phyloP scores from a whole-genome alignment of 371 early-diverging fungal species.

The Mortierella sp. region DNA sequence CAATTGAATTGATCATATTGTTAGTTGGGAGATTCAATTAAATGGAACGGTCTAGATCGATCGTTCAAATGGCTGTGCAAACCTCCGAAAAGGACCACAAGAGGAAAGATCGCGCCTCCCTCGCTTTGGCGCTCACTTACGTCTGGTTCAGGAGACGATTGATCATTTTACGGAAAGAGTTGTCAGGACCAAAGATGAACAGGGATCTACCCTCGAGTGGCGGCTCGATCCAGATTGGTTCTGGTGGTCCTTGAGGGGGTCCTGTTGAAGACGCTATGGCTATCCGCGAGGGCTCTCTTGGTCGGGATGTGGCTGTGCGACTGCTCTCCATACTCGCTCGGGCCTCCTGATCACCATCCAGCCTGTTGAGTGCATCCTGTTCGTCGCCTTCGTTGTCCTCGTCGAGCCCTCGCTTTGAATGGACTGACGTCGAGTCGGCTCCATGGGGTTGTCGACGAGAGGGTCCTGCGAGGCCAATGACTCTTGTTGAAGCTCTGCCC shows the following conservation, averaged over 20 bases:
- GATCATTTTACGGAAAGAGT: conserved; percentile 29
- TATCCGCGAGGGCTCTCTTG: neutral
- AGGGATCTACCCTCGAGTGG: conserved; percentile 43
- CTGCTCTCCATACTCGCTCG: conserved; percentile 22
- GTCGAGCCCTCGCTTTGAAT: conserved; percentile 2
- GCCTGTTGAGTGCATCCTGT: conserved; percentile 5
- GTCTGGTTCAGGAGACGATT: conserved; percentile 38
- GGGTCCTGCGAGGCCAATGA: conserved; percentile 36
- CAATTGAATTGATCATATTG: neutral
- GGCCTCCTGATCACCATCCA: conserved; percentile 11
- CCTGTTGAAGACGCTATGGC: conserved; percentile 13
- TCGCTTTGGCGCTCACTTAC: conserved; percentile 17
- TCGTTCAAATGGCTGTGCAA: neutral
- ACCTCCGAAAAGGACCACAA: neutral
- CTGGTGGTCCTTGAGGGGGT: neutral
- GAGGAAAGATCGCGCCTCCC: neutral
- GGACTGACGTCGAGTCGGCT: conserved; percentile 12
- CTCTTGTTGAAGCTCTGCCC: conserved; percentile 52
- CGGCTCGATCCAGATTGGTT: conserved; percentile 11
- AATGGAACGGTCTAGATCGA: neutral
- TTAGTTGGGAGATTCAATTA: neutral
- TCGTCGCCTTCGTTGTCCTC: conserved; percentile 10
- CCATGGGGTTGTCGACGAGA: conserved; percentile 27
- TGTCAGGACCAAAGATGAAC: conserved; percentile 51
- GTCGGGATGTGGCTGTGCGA: conserved; percentile 8